Base-by-base conservation (phyloP, 2,329 filamentous ascomycete genomes). In the Colletotrichum destructivum region DNA sequence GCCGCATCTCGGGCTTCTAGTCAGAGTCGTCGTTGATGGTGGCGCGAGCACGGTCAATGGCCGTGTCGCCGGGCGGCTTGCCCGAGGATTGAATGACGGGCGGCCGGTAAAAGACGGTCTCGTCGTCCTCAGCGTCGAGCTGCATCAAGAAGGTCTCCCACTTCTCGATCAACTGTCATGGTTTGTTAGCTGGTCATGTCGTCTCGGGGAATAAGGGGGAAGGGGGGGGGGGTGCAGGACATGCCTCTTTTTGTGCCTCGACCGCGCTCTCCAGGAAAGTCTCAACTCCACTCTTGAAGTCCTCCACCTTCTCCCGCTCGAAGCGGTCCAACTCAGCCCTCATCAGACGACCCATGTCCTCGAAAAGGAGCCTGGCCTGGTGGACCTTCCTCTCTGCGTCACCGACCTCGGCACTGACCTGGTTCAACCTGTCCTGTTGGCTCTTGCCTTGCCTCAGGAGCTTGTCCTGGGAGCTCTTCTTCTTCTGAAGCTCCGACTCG, bases 91-190 rank as follows among this genome's bases (percentile, higher is more conserved):
- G 84, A 75, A 88, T 85, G n/a, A 90, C 87, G 3, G 90, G 89
- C 5, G 90, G 89, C 68, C 88, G 87, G 80, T 92, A 92, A 77
- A 92, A 92, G 13, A 87, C 88, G 4, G 88, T 87, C 73, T 91
- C 94, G 75, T 97, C 94, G 71, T 98, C 96, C 77, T 98, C 96
- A 11, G 94, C 93, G 80, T 99, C 96, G 54, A 99, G 87, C 81
- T 98, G 96, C 88, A 98, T 92, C 63, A 99, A 87, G 85, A 98
- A 99, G 0, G 96, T 98, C 84, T 99, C 96, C 96, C 96, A 99
- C 74, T 98, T 92, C 83, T 99, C 96, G 78, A 91, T 91, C 74
- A 90, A 82, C 87, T 90, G 73, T 21, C 67, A 9, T n/a, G 7
- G 35, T 76, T 76, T 67, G 74, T 81, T 73, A 79, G 77, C 61